Conservation (phyloP, 1,139 yeast species). For the Pichia inconspicua region DNA sequence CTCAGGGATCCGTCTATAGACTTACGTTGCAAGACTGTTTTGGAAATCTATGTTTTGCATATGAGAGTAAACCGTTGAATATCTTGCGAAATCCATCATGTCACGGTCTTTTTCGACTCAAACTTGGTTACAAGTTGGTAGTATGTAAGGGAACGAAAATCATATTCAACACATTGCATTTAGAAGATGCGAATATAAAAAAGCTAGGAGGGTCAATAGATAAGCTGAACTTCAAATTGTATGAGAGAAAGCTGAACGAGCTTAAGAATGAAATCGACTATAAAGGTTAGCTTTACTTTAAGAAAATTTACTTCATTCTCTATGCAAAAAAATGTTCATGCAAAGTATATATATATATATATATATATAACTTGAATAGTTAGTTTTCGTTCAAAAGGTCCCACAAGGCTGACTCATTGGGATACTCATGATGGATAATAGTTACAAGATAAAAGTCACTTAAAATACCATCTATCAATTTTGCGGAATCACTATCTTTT, state of each 20-base stretch:
- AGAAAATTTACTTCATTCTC: neutral
- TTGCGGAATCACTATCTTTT: constrained; percentile 44
- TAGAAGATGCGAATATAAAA: constrained; percentile 20
- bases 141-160: constrained; percentile 23
- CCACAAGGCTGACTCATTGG: constrained; percentile 75
- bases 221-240: constrained; percentile 26
- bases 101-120: constrained; percentile 26
- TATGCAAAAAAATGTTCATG: neutral
- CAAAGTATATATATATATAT: neutral
- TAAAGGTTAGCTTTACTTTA: constrained; percentile 8
- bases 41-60: constrained; percentile 32
- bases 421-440: constrained; percentile 77
- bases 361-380: neutral
- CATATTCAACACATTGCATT: constrained; percentile 20
- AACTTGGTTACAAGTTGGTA: constrained; percentile 31
- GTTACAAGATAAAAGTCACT: constrained; percentile 69
- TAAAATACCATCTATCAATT: constrained; percentile 53
- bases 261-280: constrained; percentile 21
- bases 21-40: constrained; percentile 32
- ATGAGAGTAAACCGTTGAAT: constrained; percentile 29
- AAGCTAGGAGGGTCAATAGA: constrained; percentile 31
- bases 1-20: constrained; percentile 24
- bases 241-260: constrained; percentile 24
- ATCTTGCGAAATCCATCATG: constrained; percentile 14
- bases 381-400: constrained; percentile 37